These are phyloP conservation scores for Xylariaceae sp. DNA, from an alignment of 2,329 filamentous ascomycete species.

Conservation along the genomic window DNA sequence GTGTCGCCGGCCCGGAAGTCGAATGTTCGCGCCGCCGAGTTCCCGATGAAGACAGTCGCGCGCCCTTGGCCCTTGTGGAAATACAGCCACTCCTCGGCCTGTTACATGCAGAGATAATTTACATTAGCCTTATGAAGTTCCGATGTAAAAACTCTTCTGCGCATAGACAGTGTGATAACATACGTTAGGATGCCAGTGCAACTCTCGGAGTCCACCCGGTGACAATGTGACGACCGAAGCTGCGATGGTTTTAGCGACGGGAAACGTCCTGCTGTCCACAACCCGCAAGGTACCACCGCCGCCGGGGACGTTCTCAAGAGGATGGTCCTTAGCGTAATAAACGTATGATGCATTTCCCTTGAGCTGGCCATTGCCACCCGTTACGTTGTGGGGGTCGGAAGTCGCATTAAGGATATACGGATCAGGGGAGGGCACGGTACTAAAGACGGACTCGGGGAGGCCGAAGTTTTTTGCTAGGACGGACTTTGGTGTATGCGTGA, in stretches of 20 bases:
- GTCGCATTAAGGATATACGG: slow-evolving; percentile 61
- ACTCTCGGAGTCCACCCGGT: slow-evolving; percentile 59
- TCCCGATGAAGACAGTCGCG: slow-evolving; percentile 63
- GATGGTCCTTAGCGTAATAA: slow-evolving; percentile 55
- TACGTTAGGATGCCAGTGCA: slow-evolving; percentile 68
- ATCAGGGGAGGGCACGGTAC: slow-evolving; percentile 51
- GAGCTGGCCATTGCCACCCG: slow-evolving; percentile 44
- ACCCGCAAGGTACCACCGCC: slow-evolving; percentile 59
- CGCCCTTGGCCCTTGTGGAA: slow-evolving; percentile 60
- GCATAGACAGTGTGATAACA: slow-evolving; percentile 24
- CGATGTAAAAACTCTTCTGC: neutral
- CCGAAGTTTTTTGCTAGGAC: slow-evolving; percentile 68
- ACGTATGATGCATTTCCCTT: slow-evolving; percentile 58
- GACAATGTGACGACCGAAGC: slow-evolving; percentile 61
- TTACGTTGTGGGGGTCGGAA: slow-evolving; percentile 45
- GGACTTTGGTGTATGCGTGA: slow-evolving; percentile 59
- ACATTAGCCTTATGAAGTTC: neutral
- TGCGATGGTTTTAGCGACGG: slow-evolving; percentile 61
- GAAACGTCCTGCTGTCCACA: slow-evolving; percentile 65
- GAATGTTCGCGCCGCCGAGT: slow-evolving; percentile 58
- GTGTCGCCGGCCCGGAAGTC: slow-evolving; percentile 65
- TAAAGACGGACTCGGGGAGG: slow-evolving; percentile 56
- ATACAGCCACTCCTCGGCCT: slow-evolving; percentile 69
- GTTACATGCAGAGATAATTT: neutral
- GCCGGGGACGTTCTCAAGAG: slow-evolving; percentile 54